Evolutionary conservation across 495 filamentous ascomycete genomes (phyloP).

Genomic region (Neurospora hispaniola): DNA sequence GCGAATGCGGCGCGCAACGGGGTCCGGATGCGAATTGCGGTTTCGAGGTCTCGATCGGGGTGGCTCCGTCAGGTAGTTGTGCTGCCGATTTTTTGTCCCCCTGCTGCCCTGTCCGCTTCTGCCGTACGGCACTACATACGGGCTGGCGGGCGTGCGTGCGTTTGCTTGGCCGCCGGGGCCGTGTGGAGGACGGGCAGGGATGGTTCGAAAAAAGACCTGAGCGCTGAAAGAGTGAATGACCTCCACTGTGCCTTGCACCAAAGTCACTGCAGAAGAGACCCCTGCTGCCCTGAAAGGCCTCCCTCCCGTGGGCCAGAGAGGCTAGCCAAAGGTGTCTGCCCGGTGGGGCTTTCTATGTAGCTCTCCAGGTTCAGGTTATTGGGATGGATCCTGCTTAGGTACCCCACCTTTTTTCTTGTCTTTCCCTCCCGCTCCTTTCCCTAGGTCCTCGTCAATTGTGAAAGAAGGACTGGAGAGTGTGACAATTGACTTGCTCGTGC

Average conservation of each 20-base stretch:
- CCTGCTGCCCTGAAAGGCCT: background rate
- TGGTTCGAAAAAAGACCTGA: background rate
- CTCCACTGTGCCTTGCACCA: background rate
- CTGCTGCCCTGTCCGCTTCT: background rate
- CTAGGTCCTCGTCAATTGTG: background rate
- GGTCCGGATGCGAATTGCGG: background rate
- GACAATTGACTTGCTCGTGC: background rate
- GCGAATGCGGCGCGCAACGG: background rate
- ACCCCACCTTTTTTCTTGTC: background rate
- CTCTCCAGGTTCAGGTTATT: constrained; percentile 1
- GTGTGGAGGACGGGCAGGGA: background rate
- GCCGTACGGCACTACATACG: background rate
- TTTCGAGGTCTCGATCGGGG: background rate
- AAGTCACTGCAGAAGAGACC: background rate
- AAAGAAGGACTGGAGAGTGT: background rate
- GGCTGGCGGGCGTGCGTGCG: background rate
- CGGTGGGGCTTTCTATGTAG: background rate
- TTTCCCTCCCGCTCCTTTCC: background rate
- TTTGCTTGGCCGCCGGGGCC: background rate
- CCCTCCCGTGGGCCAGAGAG: background rate
- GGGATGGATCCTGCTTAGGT: background rate
- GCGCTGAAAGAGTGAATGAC: background rate
- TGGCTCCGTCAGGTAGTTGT: background rate
- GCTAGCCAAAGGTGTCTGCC: too few species aligned
- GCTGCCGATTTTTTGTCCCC: background rate